Evolutionary conservation across 108 stramenopile species (phyloP).

Genomic region (Hondaea fermentalgiana): DNA sequence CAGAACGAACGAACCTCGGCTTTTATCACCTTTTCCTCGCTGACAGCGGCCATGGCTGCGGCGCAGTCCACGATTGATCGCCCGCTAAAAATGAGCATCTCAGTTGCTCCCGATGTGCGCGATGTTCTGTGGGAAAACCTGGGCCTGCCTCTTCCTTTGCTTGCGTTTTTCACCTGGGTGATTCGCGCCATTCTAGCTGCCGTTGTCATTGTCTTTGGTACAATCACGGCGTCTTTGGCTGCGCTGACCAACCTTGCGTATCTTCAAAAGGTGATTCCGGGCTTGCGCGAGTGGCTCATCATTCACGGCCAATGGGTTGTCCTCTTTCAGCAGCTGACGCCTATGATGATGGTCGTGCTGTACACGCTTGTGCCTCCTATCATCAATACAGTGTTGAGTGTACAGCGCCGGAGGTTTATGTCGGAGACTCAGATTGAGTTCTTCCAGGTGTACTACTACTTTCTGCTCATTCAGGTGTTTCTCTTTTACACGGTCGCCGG

Average conservation of each 20-base stretch:
- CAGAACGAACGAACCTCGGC: background rate
- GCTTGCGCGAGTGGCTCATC: background rate
- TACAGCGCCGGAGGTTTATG: background rate
- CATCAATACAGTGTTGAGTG: background rate
- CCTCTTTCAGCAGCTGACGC: background rate
- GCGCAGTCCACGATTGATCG: background rate
- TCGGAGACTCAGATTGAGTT: constrained; percentile 9
- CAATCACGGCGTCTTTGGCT: background rate
- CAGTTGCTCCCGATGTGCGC: background rate
- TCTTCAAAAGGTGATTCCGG: background rate
- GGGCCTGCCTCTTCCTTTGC: background rate
- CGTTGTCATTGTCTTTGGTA: background rate
- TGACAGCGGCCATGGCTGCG: background rate
- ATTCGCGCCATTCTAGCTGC: background rate
- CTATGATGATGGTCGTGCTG: constrained; percentile 11
- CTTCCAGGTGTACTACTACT: constrained; percentile 11
- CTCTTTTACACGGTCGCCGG: background rate
- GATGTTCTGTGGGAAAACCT: constrained; percentile 12
- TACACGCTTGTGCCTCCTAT: constrained; percentile 7
- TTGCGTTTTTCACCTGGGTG: background rate
- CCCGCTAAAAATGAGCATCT: constrained; percentile 1
- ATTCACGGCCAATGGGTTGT: background rate
- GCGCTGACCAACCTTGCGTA: background rate
- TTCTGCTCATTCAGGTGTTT: constrained; percentile 7
- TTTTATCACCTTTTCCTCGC: background rate